Evolutionary conservation across 495 filamentous ascomycete species (phyloP), one percentile per base, ranked within the genome.

Genomic region (Aspergillus ellipticus): DNA sequence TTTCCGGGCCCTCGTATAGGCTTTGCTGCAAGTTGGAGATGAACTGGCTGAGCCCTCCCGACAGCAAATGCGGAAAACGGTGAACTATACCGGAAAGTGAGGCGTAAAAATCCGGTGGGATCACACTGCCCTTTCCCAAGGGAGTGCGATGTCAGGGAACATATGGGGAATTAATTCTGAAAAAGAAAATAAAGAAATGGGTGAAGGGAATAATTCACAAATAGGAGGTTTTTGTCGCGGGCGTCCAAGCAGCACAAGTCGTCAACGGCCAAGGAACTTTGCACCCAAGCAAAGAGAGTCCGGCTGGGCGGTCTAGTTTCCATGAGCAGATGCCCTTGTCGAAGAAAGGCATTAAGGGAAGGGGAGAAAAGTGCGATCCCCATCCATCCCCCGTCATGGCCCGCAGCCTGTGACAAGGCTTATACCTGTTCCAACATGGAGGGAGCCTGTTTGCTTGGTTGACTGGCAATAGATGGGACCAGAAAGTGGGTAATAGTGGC

Each of bases 11-110:
- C 24, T 48, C 13, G 28, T 48, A 48, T 29, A 28, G 24, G 45
- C 24, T 4, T 48, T 28, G n/a, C 24, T 28, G 28, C 13, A 13
- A 42, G 20, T 10, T 35, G 33, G 29, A 31, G 39, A 39, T 59
- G 52, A 60, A 60, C 51, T 57, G 54, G 43, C 53, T 57, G 39
- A 51, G 39, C 37, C 46, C 41, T 45, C 46, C 15, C 53, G 39
- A 46, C 41, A 49, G 52, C 26, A 59, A 16, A 56, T 42, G 39
- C 20, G 41, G 55, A 43, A 43, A 56, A 62, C 50, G 35, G 56
- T 66, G 66, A 68, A 66, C 57, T 70, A 70, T 70, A 69, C 62
- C 60, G 43, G 61, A 54, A 62, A 60, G 63, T 61, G 63, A 66
- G 63, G 63, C 60, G 63, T 59, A 60, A 57, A 45, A 61, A 39